Conservation (phyloP, 78 protist genomes). For the Dictyostelium citrinum region DNA sequence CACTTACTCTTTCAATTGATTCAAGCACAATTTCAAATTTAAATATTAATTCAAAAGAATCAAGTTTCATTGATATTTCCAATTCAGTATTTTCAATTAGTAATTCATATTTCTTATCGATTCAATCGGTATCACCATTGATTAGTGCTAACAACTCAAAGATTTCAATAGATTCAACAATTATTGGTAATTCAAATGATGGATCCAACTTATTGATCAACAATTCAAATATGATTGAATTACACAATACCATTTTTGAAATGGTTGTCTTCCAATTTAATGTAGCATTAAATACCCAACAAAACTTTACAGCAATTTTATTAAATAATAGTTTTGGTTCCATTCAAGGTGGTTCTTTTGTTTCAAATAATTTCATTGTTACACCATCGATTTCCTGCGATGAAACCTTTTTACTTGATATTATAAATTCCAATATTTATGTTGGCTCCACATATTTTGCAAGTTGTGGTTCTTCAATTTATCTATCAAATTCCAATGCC, state of each 20-base stretch:
- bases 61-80: too few species aligned
- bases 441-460: neutral
- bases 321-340: neutral
- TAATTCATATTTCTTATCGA: too few species aligned
- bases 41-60: too few species aligned
- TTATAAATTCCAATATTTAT: neutral
- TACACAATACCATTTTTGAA: neutral
- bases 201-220: neutral
- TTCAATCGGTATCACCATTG: too few species aligned
- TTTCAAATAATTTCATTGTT: neutral
- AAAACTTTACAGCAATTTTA: neutral
- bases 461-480: neutral
- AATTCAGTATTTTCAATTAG: too few species aligned
- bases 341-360: neutral
- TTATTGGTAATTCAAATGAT: neutral
- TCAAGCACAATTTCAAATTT: neutral
- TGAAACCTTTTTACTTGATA: neutral
- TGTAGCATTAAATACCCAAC: neutral
- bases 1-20: neutral
- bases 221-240: neutral
- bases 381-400: neutral
- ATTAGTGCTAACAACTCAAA: neutral
- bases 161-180: neutral
- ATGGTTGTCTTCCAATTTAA: neutral
- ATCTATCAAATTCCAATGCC: neutral